These are phyloP conservation scores for Solanum hybrid DNA, from an alignment of 305 asterid genomes.

Conservation along the genomic window DNA sequence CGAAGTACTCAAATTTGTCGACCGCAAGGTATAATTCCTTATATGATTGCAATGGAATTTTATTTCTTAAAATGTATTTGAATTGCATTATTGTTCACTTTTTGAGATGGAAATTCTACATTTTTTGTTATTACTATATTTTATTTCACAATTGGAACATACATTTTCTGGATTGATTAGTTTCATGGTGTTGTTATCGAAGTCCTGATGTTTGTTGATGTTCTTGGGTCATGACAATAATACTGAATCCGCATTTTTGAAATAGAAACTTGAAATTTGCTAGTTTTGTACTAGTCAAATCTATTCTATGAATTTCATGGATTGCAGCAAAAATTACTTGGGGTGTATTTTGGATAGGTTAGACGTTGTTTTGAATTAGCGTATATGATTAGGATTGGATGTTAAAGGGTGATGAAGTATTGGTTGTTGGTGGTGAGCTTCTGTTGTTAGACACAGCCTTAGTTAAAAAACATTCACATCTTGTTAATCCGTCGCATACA, in stretches of 20 bases:
- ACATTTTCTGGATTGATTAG: background rate
- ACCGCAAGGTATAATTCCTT: constrained; percentile 52
- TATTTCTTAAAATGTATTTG: background rate
- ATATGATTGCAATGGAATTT: background rate
- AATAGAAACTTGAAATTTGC: too few relatives aligned
- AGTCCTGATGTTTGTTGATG: too few relatives aligned
- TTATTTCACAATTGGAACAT: background rate
- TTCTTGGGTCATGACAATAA: too few relatives aligned
- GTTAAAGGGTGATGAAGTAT: too few relatives aligned
- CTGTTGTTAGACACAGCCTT: background rate
- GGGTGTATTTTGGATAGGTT: background rate
- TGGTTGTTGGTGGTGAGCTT: background rate
- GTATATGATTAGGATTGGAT: background rate
- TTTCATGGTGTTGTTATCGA: too few relatives aligned
- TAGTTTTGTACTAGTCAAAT: too few relatives aligned
- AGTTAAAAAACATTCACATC: background rate
- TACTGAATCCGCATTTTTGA: too few relatives aligned
- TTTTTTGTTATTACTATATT: background rate
- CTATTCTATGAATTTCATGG: too few relatives aligned
- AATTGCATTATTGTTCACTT: too few relatives aligned
- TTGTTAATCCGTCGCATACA: background rate
- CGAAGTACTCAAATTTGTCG: constrained; percentile 65
- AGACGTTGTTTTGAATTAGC: background rate
- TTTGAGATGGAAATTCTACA: background rate
- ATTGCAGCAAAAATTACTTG: too few relatives aligned